phyloP scores from a whole-genome alignment of 2,329 filamentous ascomycete genomes.

The Mycocentrospora acerina region DNA sequence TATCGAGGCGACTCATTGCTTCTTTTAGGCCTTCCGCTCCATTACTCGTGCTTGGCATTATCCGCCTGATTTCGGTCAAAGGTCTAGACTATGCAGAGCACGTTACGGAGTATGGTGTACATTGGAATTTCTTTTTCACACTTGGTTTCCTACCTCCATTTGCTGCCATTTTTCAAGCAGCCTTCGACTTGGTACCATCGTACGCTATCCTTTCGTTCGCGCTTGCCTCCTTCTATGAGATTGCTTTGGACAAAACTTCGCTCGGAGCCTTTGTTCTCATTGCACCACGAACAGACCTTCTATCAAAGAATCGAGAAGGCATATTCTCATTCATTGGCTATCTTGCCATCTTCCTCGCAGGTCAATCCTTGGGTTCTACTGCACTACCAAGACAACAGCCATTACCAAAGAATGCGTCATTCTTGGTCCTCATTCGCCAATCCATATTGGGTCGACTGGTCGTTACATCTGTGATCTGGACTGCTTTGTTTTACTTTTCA shows the following conservation, averaged over 20 bases:
- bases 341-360: conserved; percentile 88
- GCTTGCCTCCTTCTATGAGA: conserved; percentile 70
- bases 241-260: conserved; percentile 69
- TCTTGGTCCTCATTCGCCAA: conserved; percentile 51
- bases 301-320: conserved; percentile 92
- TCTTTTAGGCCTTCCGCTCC: conserved; percentile 82
- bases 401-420: conserved; percentile 48
- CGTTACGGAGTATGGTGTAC: conserved; percentile 94
- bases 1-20: conserved; percentile 61
- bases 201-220: conserved; percentile 74
- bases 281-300: conserved; percentile 72
- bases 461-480: conserved; percentile 69
- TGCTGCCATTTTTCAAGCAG: conserved; percentile 76
- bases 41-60: conserved; percentile 74
- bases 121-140: conserved; percentile 99
- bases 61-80: conserved; percentile 87
- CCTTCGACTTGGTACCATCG: conserved; percentile 70
- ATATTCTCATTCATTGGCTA: conserved; percentile 96
- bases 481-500: conserved; percentile 66
- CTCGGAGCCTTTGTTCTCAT: conserved; percentile 82
- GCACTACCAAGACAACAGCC: conserved; percentile 64
- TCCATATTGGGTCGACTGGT: conserved; percentile 65
- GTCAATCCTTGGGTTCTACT: conserved; percentile 79
- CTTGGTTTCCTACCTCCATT: conserved; percentile 86
- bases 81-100: conserved; percentile 95